Evolutionary conservation across 2,329 filamentous ascomycete genomes (phyloP).

Genomic region (Venturiaceae sp.): DNA sequence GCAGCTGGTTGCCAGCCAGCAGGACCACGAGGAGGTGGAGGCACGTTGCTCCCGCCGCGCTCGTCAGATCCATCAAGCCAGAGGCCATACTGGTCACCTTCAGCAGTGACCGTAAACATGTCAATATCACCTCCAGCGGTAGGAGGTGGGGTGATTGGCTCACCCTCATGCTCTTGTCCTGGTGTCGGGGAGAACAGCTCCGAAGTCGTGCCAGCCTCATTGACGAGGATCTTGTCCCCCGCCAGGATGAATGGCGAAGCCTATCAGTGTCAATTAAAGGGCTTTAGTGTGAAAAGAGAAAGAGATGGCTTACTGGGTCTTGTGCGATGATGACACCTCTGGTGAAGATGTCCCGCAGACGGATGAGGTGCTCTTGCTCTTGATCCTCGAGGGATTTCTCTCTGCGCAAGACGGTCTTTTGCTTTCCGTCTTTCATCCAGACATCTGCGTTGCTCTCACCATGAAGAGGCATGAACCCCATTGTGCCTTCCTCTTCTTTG

Average conservation of each 20-base stretch:
- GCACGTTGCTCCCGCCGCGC: background rate
- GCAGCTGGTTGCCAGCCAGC: background rate
- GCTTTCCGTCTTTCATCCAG: slow-evolving; percentile 36
- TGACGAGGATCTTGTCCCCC: background rate
- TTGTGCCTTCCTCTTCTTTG: slow-evolving; percentile 57
- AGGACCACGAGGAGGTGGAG: background rate
- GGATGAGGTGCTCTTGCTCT: slow-evolving; percentile 35
- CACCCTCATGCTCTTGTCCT: background rate
- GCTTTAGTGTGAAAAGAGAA: background rate
- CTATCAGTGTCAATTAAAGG: background rate
- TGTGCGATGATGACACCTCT: slow-evolving; percentile 3
- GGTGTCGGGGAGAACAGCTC: slow-evolving; percentile 3
- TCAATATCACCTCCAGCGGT: slow-evolving; percentile 1
- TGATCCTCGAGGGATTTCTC: slow-evolving; percentile 40
- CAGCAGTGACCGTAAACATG: background rate
- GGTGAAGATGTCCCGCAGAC: slow-evolving; percentile 5
- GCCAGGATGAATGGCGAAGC: background rate
- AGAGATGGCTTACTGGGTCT: slow-evolving; percentile 1
- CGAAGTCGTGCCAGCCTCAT: background rate
- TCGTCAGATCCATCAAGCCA: background rate
- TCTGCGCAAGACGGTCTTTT: slow-evolving; percentile 33
- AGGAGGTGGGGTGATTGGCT: slow-evolving; percentile 6
- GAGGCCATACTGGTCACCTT: background rate
- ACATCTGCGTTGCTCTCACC: slow-evolving; percentile 38
- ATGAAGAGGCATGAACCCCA: slow-evolving; percentile 54